phyloP scores from a whole-genome alignment of 228 moss, liverwort and hornwort genomes.

The Sphagnum fallax region DNA sequence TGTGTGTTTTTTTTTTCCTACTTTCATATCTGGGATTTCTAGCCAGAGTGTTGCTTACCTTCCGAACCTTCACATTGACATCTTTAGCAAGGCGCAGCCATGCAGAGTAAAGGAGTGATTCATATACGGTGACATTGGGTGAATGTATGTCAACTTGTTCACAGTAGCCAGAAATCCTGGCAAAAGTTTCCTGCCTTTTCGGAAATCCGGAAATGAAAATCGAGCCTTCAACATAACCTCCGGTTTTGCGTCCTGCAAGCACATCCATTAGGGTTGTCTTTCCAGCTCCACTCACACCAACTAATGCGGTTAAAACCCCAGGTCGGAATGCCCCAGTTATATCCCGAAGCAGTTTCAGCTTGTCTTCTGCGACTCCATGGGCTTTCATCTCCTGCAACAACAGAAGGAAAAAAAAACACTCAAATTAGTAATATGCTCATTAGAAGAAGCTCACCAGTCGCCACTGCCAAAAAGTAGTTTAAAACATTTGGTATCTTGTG shows the following conservation, averaged over 20 bases:
- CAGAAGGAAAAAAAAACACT: background rate
- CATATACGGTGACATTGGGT: conserved; percentile 49
- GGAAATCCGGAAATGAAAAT: conserved; percentile 50
- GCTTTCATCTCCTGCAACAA: conserved; percentile 50
- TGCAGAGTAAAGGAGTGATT: conserved; percentile 51
- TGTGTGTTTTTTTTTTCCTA: too few species aligned
- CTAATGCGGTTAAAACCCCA: conserved; percentile 48
- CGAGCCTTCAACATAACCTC: conserved; percentile 52
- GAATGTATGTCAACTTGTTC: conserved; percentile 68
- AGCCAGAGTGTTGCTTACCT: conserved; percentile 13
- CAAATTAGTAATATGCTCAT: background rate
- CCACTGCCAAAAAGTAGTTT: too few species aligned
- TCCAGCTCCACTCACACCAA: conserved; percentile 49
- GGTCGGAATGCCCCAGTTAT: conserved; percentile 55
- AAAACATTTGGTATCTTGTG: too few species aligned
- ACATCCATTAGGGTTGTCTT: conserved; percentile 69
- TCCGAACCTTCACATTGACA: conserved; percentile 28
- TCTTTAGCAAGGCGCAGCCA: conserved; percentile 41
- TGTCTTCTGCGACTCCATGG: conserved; percentile 28
- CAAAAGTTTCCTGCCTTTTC: conserved; percentile 52
- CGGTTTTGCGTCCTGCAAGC: conserved; percentile 54
- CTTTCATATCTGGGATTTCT: too few species aligned
- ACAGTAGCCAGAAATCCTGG: conserved; percentile 53
- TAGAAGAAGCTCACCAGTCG: too few species aligned
- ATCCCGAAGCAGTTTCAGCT: conserved; percentile 40